Percentiles rank a stretch among this genome's conserved stretches.
Conservation (phyloP, 345 rosid species). For the Eucalyptus erythrocorys region DNA sequence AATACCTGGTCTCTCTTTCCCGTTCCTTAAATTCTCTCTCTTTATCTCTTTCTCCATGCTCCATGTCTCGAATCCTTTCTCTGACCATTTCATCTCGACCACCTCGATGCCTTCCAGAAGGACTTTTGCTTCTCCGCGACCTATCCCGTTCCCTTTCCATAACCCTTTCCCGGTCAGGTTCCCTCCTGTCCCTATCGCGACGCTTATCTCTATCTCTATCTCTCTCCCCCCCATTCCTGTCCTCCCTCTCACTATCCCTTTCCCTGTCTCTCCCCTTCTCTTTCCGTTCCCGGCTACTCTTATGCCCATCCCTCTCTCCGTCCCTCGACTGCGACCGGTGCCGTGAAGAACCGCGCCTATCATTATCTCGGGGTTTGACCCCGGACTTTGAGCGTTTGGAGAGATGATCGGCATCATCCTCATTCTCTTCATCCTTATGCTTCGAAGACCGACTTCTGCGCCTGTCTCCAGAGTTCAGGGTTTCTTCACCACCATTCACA, state of each 20-base stretch:
- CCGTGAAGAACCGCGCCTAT: conserved; percentile 22
- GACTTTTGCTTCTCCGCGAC: conserved; percentile 42
- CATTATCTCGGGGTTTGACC: conserved; percentile 39
- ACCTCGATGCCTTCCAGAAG: conserved; percentile 36
- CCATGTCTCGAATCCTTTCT: conserved; percentile 50
- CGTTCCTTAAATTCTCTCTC: conserved; percentile 54
- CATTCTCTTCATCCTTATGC: conserved; percentile 42
- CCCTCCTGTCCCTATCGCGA: conserved; percentile 22
- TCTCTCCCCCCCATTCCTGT: conserved; percentile 19
- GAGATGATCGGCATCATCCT: conserved; percentile 24
- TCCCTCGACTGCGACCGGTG: conserved; percentile 63
- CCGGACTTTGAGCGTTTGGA: conserved; percentile 44
- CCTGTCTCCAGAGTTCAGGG: conserved; percentile 6
- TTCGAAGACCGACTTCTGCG: conserved; percentile 42
- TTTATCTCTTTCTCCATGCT: conserved; percentile 35
- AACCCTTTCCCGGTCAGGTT: conserved; percentile 16
- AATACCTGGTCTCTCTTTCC: conserved; percentile 75
- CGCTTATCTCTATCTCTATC: conserved; percentile 19
- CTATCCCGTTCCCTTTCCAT: conserved; percentile 32
- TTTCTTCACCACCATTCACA: conserved; percentile 37
- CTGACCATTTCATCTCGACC: conserved; percentile 27
- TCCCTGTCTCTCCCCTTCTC: conserved; percentile 50
- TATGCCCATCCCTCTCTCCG: conserved; percentile 53
- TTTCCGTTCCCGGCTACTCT: conserved; percentile 44
- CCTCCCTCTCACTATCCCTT: conserved; percentile 37